Percentiles rank a stretch among this genome's conserved stretches.
Conservation (phyloP, 257 asterid genomes). For the Penstemon barbatus region DNA sequence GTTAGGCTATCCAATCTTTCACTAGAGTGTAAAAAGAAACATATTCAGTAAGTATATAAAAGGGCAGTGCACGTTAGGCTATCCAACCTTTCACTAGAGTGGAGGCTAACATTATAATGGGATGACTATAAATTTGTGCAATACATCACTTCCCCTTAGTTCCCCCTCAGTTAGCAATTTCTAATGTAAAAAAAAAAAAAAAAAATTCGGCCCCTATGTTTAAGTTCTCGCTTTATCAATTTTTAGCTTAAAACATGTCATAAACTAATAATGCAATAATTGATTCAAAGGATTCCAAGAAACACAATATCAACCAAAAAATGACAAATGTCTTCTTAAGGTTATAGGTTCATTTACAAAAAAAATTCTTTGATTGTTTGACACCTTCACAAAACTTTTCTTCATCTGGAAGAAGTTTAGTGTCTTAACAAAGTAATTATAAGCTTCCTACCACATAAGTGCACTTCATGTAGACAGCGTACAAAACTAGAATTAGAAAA, state of each 20-base stretch:
- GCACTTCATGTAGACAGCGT: neutral
- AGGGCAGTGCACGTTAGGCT: neutral
- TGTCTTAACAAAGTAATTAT: neutral
- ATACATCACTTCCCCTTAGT: neutral
- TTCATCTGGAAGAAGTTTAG: neutral
- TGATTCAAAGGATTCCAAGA: neutral
- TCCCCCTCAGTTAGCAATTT: neutral
- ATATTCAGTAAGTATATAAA: neutral
- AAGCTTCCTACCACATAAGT: neutral
- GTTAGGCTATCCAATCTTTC: too few relatives aligned
- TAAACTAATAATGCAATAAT: neutral
- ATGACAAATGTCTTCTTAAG: neutral
- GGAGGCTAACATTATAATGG: too few relatives aligned
- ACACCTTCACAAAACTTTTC: neutral
- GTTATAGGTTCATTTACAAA: neutral
- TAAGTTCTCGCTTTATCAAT: too few relatives aligned
- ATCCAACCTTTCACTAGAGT: too few relatives aligned
- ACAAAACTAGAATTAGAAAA: neutral
- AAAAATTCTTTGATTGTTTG: neutral
- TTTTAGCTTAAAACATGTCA: neutral
- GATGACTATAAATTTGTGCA: neutral
- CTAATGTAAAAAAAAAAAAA: neutral
- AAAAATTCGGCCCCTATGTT: too few relatives aligned
- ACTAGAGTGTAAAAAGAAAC: too few relatives aligned
- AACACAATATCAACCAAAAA: neutral